Conservation (phyloP, 2,329 filamentous ascomycete genomes). For the Stenocarpella maydis region DNA sequence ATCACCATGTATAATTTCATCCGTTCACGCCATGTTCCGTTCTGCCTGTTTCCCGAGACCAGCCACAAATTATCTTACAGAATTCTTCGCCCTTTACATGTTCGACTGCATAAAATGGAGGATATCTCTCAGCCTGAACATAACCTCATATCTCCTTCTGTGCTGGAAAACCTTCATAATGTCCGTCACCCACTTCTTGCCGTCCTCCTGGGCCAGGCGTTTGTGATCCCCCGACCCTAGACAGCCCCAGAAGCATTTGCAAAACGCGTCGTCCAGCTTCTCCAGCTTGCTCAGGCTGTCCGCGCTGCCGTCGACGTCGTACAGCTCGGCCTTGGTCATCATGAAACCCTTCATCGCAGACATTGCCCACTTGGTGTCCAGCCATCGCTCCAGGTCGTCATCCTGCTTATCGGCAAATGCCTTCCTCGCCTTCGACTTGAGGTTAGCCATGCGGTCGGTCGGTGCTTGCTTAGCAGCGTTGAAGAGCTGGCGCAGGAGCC, state of each 20-base stretch:
- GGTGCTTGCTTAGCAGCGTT: constrained; percentile 24
- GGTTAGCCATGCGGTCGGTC: constrained; percentile 17
- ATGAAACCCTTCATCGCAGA: constrained; percentile 29
- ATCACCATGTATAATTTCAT: background rate
- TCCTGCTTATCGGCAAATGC: constrained; percentile 27
- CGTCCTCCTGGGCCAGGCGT: constrained; percentile 23
- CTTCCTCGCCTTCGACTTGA: constrained; percentile 30
- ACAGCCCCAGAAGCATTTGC: constrained; percentile 28
- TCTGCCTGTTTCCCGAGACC: constrained; percentile 9
- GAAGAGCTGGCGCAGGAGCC: constrained; percentile 28
- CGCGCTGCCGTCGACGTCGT: constrained; percentile 11
- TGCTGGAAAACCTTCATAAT: constrained; percentile 30
- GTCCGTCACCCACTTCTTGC: constrained; percentile 30
- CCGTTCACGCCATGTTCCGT: background rate
- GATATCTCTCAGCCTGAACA: constrained; percentile 31
- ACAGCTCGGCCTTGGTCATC: constrained; percentile 23
- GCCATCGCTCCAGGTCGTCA: constrained; percentile 26
- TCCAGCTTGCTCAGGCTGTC: constrained; percentile 21
- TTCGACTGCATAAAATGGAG: constrained; percentile 31
- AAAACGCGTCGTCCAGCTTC: constrained; percentile 30
- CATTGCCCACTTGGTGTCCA: constrained; percentile 30
- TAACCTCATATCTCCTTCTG: constrained; percentile 24
- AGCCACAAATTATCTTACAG: constrained; percentile 7
- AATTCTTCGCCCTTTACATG: constrained; percentile 6
- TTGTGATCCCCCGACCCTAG: constrained; percentile 26